A percentile compares a stretch with the other conserved stretches of the same genome.
These are phyloP conservation scores for Quercus tomentella DNA, from an alignment of 331 rosid genomes.

Conservation along the genomic window DNA sequence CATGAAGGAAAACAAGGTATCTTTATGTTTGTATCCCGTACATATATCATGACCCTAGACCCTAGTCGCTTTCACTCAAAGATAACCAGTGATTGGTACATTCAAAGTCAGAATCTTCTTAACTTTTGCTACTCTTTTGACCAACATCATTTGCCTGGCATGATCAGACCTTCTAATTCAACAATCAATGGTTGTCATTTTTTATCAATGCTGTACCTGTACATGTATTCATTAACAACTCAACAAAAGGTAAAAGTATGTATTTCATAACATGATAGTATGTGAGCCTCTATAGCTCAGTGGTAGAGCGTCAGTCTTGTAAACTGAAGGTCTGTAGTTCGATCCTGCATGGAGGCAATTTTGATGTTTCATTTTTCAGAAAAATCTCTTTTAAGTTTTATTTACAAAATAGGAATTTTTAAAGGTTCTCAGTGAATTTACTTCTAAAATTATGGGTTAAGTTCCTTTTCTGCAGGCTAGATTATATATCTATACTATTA, in stretches of 20 bases:
- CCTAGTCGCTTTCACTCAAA: neutral
- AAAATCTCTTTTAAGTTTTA: neutral
- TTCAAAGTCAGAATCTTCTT: neutral
- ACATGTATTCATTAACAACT: too few species aligned
- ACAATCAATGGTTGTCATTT: neutral
- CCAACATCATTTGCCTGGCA: neutral
- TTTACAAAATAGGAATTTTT: too few species aligned
- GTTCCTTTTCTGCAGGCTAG: too few species aligned
- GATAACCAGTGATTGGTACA: neutral
- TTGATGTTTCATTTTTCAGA: neutral
- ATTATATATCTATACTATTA: too few species aligned
- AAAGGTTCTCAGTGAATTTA: too few species aligned
- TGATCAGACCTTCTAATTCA: neutral
- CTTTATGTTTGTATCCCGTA: too few species aligned
- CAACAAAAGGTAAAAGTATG: neutral
- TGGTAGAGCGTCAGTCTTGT: slow-evolving; percentile 13
- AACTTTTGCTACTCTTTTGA: neutral
- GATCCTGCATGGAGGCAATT: neutral
- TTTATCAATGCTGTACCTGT: too few species aligned
- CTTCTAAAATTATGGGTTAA: too few species aligned
- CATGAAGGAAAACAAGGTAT: too few species aligned
- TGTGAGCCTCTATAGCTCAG: slow-evolving; percentile 9
- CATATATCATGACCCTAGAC: too few species aligned
- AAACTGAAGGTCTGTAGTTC: slow-evolving; percentile 6
- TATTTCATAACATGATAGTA: neutral